These are phyloP conservation scores for Schoenoplectus tabernaemontani DNA, from an alignment of 202 grass and related monocot species.

Conservation along the genomic window DNA sequence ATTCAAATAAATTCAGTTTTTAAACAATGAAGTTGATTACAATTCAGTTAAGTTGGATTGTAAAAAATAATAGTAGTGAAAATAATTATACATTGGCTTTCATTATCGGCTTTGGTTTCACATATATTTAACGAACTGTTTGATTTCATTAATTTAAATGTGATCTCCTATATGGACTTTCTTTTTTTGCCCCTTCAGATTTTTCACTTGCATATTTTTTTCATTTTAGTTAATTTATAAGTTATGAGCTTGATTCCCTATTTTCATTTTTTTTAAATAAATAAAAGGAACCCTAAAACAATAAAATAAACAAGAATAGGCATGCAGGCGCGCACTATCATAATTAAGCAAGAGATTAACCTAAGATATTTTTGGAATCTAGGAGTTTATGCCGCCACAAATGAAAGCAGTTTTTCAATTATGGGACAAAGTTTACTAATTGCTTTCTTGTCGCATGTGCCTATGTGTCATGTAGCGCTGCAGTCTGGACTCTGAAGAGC, in stretches of 20 bases:
- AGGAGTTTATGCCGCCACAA: neutral
- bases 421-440: neutral
- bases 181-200: no score
- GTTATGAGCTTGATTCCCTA: no score
- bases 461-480: neutral
- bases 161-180: no score
- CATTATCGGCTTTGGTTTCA: neutral
- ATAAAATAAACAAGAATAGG: neutral
- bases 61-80: neutral
- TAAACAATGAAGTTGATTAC: no score
- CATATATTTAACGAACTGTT: no score
- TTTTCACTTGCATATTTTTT: no score
- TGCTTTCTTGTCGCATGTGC: neutral
- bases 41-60: no score
- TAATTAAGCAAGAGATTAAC: neutral
- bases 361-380: neutral
- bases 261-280: neutral
- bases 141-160: no score
- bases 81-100: neutral
- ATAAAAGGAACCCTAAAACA: no score
- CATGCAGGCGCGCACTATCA: neutral
- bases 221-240: no score
- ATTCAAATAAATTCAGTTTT: no score
- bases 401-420: neutral
- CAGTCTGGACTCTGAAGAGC: neutral